Percentiles rank a stretch among this genome's conserved stretches.
Conservation (phyloP, 2,329 filamentous ascomycete genomes). For the Clonostachys rosea region DNA sequence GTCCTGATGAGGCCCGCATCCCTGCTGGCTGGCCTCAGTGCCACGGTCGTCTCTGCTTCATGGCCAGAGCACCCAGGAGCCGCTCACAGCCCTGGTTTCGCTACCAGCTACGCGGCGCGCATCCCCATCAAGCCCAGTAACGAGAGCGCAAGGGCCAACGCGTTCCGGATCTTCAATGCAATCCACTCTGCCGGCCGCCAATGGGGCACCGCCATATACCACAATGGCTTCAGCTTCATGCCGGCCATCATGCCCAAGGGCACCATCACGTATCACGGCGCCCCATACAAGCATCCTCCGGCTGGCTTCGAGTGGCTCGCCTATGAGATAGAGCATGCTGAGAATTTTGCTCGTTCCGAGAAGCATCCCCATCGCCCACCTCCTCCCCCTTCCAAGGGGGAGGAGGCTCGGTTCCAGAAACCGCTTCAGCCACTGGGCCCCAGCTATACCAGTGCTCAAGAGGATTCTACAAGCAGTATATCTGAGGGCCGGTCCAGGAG, state of each 20-base stretch:
- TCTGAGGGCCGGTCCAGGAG: slow-evolving; percentile 8
- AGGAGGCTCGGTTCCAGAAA: no score
- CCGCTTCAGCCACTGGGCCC: no score
- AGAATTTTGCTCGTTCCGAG: slow-evolving; percentile 49
- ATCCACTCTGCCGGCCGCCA: slow-evolving; percentile 69
- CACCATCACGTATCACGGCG: slow-evolving; percentile 66
- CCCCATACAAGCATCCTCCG: slow-evolving; percentile 34
- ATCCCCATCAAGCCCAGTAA: slow-evolving; percentile 23
- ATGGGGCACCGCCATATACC: slow-evolving; percentile 68
- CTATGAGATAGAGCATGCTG: slow-evolving; percentile 72
- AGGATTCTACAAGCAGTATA: not conserved
- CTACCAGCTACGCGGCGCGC: not conserved
- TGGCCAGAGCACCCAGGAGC: no score
- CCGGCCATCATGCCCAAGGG: slow-evolving; percentile 59
- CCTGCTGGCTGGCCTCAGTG: no score
- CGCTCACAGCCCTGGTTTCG: no score
- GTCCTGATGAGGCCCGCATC: no score
- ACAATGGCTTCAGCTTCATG: slow-evolving; percentile 74
- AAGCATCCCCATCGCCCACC: slow-evolving; percentile 12
- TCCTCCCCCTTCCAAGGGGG: not conserved
- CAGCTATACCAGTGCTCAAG: slow-evolving; percentile 2
- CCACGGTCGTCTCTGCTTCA: no score
- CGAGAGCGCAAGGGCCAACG: slow-evolving; percentile 41
- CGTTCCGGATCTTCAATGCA: slow-evolving; percentile 66
- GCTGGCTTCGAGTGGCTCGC: slow-evolving; percentile 64